A percentile compares a stretch with the other conserved stretches of the same genome.
These are phyloP conservation scores for Nigrograna mackinnonii DNA, from an alignment of 2,329 filamentous ascomycete species.

Conservation along the genomic window DNA sequence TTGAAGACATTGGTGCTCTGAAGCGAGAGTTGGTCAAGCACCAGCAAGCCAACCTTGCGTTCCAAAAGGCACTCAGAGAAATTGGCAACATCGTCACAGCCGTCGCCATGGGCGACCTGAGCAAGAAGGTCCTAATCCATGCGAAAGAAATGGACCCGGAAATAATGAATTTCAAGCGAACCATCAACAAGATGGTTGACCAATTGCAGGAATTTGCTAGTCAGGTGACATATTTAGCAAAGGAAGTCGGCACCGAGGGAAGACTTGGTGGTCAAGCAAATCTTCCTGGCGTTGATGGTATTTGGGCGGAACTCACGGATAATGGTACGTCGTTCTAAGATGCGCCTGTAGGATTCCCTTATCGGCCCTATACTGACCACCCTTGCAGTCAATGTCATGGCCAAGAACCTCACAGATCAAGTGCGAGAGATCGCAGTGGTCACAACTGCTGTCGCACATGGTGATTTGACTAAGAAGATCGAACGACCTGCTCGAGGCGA, in stretches of 20 bases:
- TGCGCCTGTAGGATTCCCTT: conserved; percentile 8
- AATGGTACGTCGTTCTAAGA: conserved; percentile 45
- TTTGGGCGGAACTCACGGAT: conserved; percentile 91
- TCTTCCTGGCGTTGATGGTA: conserved; percentile 91
- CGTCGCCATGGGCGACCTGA: conserved; percentile 91
- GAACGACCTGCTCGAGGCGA: conserved; percentile 91
- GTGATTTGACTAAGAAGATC: conserved; percentile 95
- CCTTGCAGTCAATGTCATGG: conserved; percentile 86
- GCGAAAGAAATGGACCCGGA: conserved; percentile 97
- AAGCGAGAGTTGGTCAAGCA: conserved; percentile 96
- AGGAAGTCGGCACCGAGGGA: conserved; percentile 95
- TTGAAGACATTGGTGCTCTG: conserved; percentile 86
- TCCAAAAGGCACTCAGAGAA: conserved; percentile 94
- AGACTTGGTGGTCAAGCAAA: conserved; percentile 91
- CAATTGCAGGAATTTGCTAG: conserved; percentile 95
- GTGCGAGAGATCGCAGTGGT: conserved; percentile 97
- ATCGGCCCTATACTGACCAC: conserved; percentile 31
- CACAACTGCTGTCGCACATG: conserved; percentile 90
- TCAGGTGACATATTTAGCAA: conserved; percentile 91
- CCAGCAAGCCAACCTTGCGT: conserved; percentile 96
- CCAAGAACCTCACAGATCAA: conserved; percentile 96
- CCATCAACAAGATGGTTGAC: conserved; percentile 99
- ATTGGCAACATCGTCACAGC: conserved; percentile 98
- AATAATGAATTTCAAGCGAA: conserved; percentile 96
- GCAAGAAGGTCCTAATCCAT: conserved; percentile 96